phyloP scores from a whole-genome alignment of 2,329 filamentous ascomycete species.

The Amesomyces nigricolor region DNA sequence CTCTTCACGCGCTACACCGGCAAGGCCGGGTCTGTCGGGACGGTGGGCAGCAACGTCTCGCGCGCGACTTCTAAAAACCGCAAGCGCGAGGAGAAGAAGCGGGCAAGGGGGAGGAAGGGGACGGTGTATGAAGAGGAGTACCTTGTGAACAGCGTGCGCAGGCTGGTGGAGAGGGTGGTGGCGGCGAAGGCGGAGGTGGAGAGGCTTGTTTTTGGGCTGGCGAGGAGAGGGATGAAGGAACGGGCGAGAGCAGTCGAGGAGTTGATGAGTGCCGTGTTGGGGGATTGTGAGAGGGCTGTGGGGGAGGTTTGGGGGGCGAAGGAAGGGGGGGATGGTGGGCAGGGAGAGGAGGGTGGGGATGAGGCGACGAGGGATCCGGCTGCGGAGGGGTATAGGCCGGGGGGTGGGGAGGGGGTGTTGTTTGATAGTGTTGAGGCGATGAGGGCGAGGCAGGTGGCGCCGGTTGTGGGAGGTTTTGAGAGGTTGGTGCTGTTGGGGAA shows the following conservation, averaged over 20 bases:
- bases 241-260: conserved; percentile 71
- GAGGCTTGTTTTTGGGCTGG: conserved; percentile 68
- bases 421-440: conserved; percentile 45
- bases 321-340: conserved; percentile 19
- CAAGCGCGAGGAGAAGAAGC: conserved; percentile 86
- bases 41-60: conserved; percentile 60
- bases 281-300: conserved; percentile 60
- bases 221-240: conserved; percentile 81
- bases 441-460: conserved; percentile 42
- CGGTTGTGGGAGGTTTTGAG: conserved; percentile 44
- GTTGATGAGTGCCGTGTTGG: conserved; percentile 67
- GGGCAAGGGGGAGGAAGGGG: conserved; percentile 89
- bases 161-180: conserved; percentile 79
- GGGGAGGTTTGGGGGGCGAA: conserved; percentile 55
- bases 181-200: conserved; percentile 65
- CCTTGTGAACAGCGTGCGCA: conserved; percentile 76
- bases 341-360: conserved; percentile 23
- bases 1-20: conserved; percentile 53
- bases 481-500: conserved; percentile 43
- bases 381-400: conserved; percentile 32
- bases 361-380: conserved; percentile 18
- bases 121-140: conserved; percentile 99
- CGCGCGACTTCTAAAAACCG: conserved; percentile 84
- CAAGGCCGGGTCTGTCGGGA: conserved; percentile 33
- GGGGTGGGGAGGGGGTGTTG: conserved; percentile 49